phyloP scores from a whole-genome alignment of 176 grass and related monocot species.

The Carex littledalei region DNA sequence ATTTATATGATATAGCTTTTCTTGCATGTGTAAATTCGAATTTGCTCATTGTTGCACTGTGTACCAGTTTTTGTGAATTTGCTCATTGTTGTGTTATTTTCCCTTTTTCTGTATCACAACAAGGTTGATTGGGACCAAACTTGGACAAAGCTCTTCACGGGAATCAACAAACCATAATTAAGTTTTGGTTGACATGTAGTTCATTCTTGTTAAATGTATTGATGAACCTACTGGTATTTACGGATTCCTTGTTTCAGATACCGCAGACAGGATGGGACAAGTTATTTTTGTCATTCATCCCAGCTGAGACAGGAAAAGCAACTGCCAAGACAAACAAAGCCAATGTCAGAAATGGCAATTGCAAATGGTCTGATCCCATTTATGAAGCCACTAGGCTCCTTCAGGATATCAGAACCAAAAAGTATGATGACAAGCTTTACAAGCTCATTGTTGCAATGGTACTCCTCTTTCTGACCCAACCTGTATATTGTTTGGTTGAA shows the following conservation, averaged over 20 bases:
- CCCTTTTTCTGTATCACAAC: neutral
- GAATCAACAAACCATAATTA: neutral
- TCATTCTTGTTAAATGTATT: neutral
- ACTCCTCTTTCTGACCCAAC: slow-evolving; percentile 17
- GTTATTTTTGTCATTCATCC: slow-evolving; percentile 89
- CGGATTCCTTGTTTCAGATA: slow-evolving; percentile 55
- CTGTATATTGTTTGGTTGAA: slow-evolving; percentile 16
- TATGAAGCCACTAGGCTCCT: slow-evolving; percentile 96
- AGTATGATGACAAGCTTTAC: slow-evolving; percentile 88
- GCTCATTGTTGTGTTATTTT: neutral
- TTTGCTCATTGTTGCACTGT: neutral
- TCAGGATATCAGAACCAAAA: slow-evolving; percentile 81
- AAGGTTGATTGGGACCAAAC: neutral
- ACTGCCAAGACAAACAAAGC: slow-evolving; percentile 96
- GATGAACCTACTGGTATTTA: neutral
- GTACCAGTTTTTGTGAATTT: neutral
- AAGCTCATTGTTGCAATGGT: slow-evolving; percentile 96
- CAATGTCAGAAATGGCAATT: slow-evolving; percentile 84
- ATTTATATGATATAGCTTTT: neutral
- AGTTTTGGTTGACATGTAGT: neutral
- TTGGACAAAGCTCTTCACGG: neutral
- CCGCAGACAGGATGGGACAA: slow-evolving; percentile 97
- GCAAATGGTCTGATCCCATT: slow-evolving; percentile 97
- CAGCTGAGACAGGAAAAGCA: slow-evolving; percentile 70
- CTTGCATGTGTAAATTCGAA: neutral